Evolutionary conservation across 2,329 filamentous ascomycete genomes (phyloP).

Genomic region (Neodidymelliopsis sp.): DNA sequence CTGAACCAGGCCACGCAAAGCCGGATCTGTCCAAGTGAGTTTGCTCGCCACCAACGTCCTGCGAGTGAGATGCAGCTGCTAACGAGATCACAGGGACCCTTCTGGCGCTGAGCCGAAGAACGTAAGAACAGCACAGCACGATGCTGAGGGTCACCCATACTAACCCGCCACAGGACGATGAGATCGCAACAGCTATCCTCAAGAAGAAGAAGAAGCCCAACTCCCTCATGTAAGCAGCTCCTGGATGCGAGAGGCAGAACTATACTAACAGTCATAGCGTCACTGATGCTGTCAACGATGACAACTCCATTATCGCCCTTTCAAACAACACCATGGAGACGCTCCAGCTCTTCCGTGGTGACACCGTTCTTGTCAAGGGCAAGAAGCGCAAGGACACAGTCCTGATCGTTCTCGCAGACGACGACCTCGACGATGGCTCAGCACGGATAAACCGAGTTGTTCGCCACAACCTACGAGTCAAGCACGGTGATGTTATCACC

Average conservation of each 20-base stretch:
- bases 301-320: conserved; percentile 98
- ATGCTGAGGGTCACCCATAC: conserved; percentile 28
- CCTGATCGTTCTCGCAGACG: conserved; percentile 94
- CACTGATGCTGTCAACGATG: conserved; percentile 98
- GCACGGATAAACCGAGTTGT: conserved; percentile 98
- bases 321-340: conserved; percentile 99
- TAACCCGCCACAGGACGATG: conserved; percentile 72
- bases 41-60: conserved; percentile 16
- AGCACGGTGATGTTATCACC: conserved; percentile 97
- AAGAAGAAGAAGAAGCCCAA: conserved; percentile 99
- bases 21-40: conserved; percentile 57
- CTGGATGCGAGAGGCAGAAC: neutral
- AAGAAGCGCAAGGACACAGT: conserved; percentile 99
- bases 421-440: conserved; percentile 96
- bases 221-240: conserved; percentile 81
- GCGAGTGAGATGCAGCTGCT: conserved; percentile 42
- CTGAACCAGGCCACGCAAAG: conserved; percentile 59
- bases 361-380: conserved; percentile 96
- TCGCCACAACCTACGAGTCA: conserved; percentile 96
- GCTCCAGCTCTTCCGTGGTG: conserved; percentile 96
- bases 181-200: conserved; percentile 92
- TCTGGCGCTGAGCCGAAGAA: conserved; percentile 88
- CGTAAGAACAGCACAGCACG: conserved; percentile 57
- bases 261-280: conserved; percentile 68
- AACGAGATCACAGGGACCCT: conserved; percentile 71